A percentile compares a stretch with the other conserved stretches of the same genome.
Conservation (phyloP, 1,284 basidiomycete genomes). For the Veloporphyrellus conicus region DNA sequence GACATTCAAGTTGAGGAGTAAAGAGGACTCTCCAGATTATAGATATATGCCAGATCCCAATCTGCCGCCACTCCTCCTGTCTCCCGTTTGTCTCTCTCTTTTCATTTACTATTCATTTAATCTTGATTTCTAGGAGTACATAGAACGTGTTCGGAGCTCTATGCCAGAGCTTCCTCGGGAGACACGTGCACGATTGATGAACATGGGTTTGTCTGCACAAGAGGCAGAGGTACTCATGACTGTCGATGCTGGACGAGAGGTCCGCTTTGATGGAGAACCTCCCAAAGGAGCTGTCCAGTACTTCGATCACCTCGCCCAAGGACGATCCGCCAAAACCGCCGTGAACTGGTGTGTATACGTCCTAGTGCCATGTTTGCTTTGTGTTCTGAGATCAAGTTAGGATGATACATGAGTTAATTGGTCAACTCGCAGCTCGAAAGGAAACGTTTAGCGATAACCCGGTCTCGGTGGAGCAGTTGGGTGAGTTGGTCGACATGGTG, state of each 20-base stretch:
- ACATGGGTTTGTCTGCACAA: slow-evolving; percentile 52
- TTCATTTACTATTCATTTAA: background rate
- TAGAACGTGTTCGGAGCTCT: slow-evolving; percentile 48
- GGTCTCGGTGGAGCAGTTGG: slow-evolving; percentile 61
- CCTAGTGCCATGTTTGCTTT: background rate
- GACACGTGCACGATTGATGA: slow-evolving; percentile 57
- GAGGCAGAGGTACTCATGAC: slow-evolving; percentile 74
- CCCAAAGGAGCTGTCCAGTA: slow-evolving; percentile 59
- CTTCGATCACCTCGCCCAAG: slow-evolving; percentile 64
- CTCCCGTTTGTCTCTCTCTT: slow-evolving; percentile 40
- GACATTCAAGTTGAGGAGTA: slow-evolving; percentile 81
- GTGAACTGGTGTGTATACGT: slow-evolving; percentile 70
- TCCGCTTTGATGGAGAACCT: slow-evolving; percentile 57
- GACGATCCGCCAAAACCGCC: slow-evolving; percentile 64
- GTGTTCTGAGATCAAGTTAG: slow-evolving; percentile 39
- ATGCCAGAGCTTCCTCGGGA: slow-evolving; percentile 80
- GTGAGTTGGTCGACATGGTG: slow-evolving; percentile 76
- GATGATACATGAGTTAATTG: slow-evolving; percentile 84
- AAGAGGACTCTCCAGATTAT: slow-evolving; percentile 95
- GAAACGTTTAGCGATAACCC: slow-evolving; percentile 61
- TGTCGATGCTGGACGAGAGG: slow-evolving; percentile 63
- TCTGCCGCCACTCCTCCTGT: slow-evolving; percentile 72
- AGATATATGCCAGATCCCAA: slow-evolving; percentile 99
- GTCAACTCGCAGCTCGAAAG: slow-evolving; percentile 62
- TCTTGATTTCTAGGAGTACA: slow-evolving; percentile 46